Conservation (phyloP, 2,329 filamentous ascomycete genomes). For the Beauveria caledonica region DNA sequence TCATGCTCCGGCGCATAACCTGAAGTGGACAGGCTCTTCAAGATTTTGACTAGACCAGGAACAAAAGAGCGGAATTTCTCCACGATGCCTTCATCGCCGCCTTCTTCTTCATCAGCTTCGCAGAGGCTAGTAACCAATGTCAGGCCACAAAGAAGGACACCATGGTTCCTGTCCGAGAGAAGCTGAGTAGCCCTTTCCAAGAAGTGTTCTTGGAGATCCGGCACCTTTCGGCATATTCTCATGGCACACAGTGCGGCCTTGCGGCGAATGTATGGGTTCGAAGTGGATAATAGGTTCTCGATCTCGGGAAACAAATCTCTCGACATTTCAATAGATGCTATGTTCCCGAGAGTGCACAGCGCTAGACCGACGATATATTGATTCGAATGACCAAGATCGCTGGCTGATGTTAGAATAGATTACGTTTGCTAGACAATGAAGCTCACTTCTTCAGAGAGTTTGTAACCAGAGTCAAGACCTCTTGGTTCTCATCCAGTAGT, state of each 20-base stretch:
- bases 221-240: conserved; percentile 96
- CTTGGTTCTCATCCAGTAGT: conserved; percentile 94
- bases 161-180: conserved; percentile 88
- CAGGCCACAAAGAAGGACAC: conserved; percentile 84
- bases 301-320: conserved; percentile 94
- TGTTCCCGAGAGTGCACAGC: conserved; percentile 93
- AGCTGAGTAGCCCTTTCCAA: conserved; percentile 85
- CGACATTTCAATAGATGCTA: conserved; percentile 97
- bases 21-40: conserved; percentile 88
- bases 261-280: conserved; percentile 95
- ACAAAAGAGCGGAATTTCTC: conserved; percentile 85
- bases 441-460: conserved; percentile 94
- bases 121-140: conserved; percentile 89
- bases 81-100: conserved; percentile 79
- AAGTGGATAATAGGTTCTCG: conserved; percentile 81
- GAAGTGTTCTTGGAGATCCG: conserved; percentile 95
- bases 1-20: conserved; percentile 97
- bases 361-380: conserved; percentile 97
- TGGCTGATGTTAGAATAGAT: conserved; percentile 28
- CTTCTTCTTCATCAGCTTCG: conserved; percentile 88
- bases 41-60: conserved; percentile 75
- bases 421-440: background rate
- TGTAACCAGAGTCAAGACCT: conserved; percentile 92
- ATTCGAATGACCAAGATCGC: conserved; percentile 93
- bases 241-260: conserved; percentile 98